phyloP scores from a whole-genome alignment of 345 rosid species.

The Corchorus capsularis region DNA sequence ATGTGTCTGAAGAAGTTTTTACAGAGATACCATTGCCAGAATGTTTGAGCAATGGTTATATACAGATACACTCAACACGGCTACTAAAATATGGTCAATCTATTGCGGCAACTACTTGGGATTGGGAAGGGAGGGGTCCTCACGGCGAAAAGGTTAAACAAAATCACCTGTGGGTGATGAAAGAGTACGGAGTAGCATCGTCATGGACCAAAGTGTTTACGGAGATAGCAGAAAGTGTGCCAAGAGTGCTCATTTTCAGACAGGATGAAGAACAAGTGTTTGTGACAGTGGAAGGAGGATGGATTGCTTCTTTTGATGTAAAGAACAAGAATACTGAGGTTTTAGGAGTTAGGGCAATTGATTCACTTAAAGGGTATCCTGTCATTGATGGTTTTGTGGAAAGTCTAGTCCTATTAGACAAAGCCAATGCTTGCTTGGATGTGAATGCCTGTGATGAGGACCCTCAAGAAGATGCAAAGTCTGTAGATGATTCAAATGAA shows the following conservation, averaged over 20 bases:
- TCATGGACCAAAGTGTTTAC: neutral
- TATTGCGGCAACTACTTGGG: neutral
- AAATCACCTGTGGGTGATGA: neutral
- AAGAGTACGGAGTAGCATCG: neutral
- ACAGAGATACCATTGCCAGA: neutral
- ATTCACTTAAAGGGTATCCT: neutral
- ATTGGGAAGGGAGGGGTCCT: too few relatives aligned
- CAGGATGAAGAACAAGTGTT: neutral
- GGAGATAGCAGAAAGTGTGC: neutral
- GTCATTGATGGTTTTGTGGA: neutral
- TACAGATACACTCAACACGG: neutral
- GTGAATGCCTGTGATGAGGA: too few relatives aligned
- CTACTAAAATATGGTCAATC: neutral
- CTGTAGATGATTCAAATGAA: too few relatives aligned
- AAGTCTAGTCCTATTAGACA: neutral
- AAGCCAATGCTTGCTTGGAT: neutral
- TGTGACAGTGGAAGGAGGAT: neutral
- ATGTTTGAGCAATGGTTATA: neutral
- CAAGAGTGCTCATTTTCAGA: neutral
- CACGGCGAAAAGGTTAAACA: too few relatives aligned
- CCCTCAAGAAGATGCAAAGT: too few relatives aligned
- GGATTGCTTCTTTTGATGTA: neutral
- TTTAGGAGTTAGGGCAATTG: too few relatives aligned
- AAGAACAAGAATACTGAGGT: neutral
- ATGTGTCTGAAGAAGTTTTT: neutral